These are phyloP conservation scores for Pestalotiopsis sp. DNA, from an alignment of 2,329 filamentous ascomycete genomes.

Conservation along the genomic window DNA sequence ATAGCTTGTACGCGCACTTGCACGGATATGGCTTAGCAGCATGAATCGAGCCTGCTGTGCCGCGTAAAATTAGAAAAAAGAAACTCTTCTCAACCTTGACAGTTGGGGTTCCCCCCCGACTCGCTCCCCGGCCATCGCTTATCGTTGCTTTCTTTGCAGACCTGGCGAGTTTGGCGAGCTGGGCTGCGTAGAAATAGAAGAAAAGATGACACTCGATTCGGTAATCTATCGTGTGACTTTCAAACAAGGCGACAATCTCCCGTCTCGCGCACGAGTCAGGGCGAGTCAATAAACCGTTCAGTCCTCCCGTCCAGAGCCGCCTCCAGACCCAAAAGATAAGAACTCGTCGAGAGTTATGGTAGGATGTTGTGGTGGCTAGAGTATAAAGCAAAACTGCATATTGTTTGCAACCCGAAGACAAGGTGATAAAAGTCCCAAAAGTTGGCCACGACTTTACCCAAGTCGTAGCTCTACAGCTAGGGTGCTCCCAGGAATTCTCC, in stretches of 20 bases:
- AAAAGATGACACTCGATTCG: neutral
- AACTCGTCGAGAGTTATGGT: neutral
- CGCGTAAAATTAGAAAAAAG: constrained; percentile 1
- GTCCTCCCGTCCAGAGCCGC: neutral
- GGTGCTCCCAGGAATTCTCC: neutral
- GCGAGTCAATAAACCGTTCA: neutral
- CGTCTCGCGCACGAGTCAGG: neutral
- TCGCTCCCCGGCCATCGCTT: neutral
- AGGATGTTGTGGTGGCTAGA: neutral
- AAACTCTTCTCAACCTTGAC: neutral
- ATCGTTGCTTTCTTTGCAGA: neutral
- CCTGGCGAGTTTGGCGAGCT: neutral
- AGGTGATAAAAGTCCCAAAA: neutral
- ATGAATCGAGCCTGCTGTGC: neutral
- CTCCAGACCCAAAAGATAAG: neutral
- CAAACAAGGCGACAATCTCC: neutral
- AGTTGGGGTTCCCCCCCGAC: neutral
- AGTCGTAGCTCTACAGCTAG: neutral
- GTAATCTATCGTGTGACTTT: neutral
- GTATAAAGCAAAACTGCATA: neutral
- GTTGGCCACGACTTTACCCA: neutral
- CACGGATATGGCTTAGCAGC: neutral
- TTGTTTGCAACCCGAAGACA: neutral
- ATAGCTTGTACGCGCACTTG: neutral
- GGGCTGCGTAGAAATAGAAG: neutral